A percentile compares a stretch with the other conserved stretches of the same genome.
These are phyloP conservation scores for Euphorbia pulcherrima DNA, from an alignment of 345 rosid genomes.

Conservation along the genomic window DNA sequence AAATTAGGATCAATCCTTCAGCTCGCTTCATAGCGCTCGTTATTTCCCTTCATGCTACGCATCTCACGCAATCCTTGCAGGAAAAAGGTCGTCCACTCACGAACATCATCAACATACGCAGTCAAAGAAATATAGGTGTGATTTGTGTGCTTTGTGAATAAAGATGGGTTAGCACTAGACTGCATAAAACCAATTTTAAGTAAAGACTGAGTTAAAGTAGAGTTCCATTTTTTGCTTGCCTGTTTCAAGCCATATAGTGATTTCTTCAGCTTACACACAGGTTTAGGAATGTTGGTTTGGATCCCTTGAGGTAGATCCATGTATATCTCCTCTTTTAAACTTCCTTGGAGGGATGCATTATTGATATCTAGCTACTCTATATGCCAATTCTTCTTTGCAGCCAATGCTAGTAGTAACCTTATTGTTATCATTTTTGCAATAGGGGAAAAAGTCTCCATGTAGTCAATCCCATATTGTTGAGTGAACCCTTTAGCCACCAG, in stretches of 20 bases:
- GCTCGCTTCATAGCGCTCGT: too few species aligned
- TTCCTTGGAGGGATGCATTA: constrained; percentile 12
- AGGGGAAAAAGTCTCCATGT: neutral
- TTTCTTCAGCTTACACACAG: neutral
- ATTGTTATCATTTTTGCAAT: neutral
- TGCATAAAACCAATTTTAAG: neutral
- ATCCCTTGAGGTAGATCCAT: neutral
- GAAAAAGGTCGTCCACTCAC: too few species aligned
- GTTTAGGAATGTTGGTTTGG: neutral
- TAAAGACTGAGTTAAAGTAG: neutral
- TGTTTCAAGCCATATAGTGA: neutral
- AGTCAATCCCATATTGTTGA: neutral
- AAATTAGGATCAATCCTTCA: too few species aligned
- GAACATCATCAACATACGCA: neutral
- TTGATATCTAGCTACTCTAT: neutral
- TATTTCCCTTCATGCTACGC: too few species aligned
- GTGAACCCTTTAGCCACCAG: neutral
- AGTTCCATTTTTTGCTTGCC: neutral
- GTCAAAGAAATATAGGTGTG: neutral
- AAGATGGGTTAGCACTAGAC: neutral
- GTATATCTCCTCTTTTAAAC: neutral
- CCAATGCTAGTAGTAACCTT: neutral
- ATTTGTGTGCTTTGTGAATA: neutral
- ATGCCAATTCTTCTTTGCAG: neutral
- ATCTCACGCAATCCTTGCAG: too few species aligned